Evolutionary conservation across 2,329 filamentous ascomycete species (phyloP), one percentile per base, ranked within the genome.

Genomic region (Hymenoscyphus infarciens): DNA sequence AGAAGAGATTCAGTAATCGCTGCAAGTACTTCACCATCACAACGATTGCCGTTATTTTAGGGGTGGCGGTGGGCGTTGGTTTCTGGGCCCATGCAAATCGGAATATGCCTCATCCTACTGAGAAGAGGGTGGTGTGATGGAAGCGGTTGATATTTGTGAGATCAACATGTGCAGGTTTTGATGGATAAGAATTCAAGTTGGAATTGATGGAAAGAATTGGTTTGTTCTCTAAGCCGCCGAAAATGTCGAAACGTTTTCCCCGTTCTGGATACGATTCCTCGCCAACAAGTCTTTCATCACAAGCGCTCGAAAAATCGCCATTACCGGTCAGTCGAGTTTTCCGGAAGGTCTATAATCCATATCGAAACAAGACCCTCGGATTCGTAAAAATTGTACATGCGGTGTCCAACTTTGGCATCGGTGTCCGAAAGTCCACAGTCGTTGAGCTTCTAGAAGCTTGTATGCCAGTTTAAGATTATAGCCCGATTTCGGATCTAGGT

Each of bases 11-110:
- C 45, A 60, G 35, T 39, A 53, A 60, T 54, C 45, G 57, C 49
- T 63, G 56, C 52, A 63, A 49, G 38, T 55, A 56, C 49, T 35
- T 63, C 19, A 57, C 38, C 49, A 45, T 63, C 35, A 45, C 61
- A 15, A 56, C 49, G 35, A 19, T 56, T 19, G 25, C 55, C 1
- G 39, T 56, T 19, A 25, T 63, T 19, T 22, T 35, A 8, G 56
- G 27, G 35, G 56, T 54, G 27, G 49, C 55, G 3, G 57, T 63
- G 15, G 57, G 57, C 16, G 56, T 63, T n/a, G 25, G 31, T 33
- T 22, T 63, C 49, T 29, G 33, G 33, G 25, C 60, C 42, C 42
- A 25, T 49, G 42, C 42, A 49, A 49, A 49, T 49, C n/a, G 42
- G 42, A 49, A 49, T 49, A 22, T 49, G 42, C 42, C 42, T 49